Evolutionary conservation across 1,139 yeast species (phyloP), one percentile per base, ranked within the genome.

Genomic region (Hemisphaericaspora lyxosophila): DNA sequence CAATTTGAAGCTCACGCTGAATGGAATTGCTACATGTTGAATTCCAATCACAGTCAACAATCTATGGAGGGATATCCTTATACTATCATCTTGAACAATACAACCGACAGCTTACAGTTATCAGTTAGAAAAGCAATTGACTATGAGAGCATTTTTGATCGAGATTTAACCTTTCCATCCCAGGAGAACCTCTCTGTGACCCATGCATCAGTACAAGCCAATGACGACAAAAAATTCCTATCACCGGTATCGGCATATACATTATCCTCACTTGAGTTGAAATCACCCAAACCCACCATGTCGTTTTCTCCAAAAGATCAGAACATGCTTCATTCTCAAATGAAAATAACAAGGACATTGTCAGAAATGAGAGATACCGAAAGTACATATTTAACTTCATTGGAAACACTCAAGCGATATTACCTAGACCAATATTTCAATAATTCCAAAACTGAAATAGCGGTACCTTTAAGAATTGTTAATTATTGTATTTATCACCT

Each of bases 351-450:
- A 25, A 63, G 60, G 30, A 57, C 68, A 8, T 53, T 77, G 12
- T 70, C 72, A 40, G 85, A 79, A 49, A 50, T 78, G 2, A 38
- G 70, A 0, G 65, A 62, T 7, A 75, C 77, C 13, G 84, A 79
- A 50, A 62, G 61, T 19, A 58, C 55, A 1, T 78, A 75, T 45
- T 52, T 75, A 12, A 59, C 62, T 26, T 69, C 73, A 2, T 51
- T 79, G 33, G 60, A 60, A 26, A 53, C 73, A 39, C 54, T 78
- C 9, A 57, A 64, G 4, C 62, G 50, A 20, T 63, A 53, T 38
- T 73, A 73, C 46, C 46, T 34, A n/a, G 64, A 62, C 18, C 64
- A 70, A 4, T 47, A 69, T 25, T 44, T 56, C 19, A 49, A 36
- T 12, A 51, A 48, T 16, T 47, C 46, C 13, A 38, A 45, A 2